Base-by-base conservation (phyloP, 306 rosid species). In the Cucumis hystrix region DNA sequence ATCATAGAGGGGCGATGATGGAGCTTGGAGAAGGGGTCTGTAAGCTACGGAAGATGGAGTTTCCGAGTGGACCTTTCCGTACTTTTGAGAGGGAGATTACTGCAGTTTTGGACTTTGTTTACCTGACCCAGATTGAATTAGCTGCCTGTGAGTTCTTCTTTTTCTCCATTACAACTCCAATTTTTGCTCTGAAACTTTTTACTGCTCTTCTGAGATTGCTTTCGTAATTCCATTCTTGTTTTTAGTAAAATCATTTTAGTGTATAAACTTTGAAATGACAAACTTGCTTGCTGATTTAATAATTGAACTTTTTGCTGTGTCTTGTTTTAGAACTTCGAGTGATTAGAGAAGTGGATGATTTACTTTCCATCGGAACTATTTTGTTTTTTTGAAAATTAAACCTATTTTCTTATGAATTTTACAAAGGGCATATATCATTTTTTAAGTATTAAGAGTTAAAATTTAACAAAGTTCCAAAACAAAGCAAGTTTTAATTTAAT, bases 1-100 rank as follows among this genome's bases (percentile, higher is more conserved):
- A 94, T 68, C 97, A 94, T 71, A 89, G 56, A 86, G 97, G 98
- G 81, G 98, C 97, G 41, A 92, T 92, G 98, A 94, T 94, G 97
- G 87, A 94, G 87, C 79, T 94, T 59, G 96, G 97, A 28, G 98
- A 94, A 74, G 98, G 98, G 41, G 47, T 89, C 2, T 91, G 97
- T 77, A 94, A 94, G 79, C 83, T 94, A 62, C 79, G 94, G 77
- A 92, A 90, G 85, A 91, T 94, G 95, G 88, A 87, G 7, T 92
- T 91, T 77, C 78, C 79, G 78, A 83, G 79, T 11, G 97, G 96
- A 16, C 95, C 98, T 0, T 94, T 94, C 79, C 80, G 78, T 49
- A 79, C 83, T 80, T 90, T 94, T 82, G 97, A 94, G 84, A 86
- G 80, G 80, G 96, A 94, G 60, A 90, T 89, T 83, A 87, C 96